These are phyloP conservation scores for Monilinia vaccinii-corymbosi DNA, from an alignment of 2,329 filamentous ascomycete genomes.

Conservation along the genomic window DNA sequence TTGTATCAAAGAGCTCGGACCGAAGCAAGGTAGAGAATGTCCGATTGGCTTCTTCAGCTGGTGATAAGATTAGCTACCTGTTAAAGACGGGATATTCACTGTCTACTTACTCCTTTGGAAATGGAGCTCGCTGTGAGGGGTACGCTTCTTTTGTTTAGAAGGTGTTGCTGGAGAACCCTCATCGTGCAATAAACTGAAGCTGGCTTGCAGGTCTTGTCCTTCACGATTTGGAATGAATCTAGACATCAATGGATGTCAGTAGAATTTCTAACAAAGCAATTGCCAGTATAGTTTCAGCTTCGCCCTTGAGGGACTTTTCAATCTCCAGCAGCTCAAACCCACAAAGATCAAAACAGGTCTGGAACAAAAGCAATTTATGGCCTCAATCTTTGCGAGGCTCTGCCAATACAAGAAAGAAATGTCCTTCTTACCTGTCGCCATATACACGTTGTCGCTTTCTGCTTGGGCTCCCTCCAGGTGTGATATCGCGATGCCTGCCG, in stretches of 20 bases:
- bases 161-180: slow-evolving; percentile 89
- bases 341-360: background rate
- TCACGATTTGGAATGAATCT: slow-evolving; percentile 94
- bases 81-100: background rate
- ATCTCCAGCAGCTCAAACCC: background rate
- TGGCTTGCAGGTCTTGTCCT: slow-evolving; percentile 86
- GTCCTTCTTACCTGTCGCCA: slow-evolving; percentile 39
- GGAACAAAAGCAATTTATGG: background rate
- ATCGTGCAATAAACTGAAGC: slow-evolving; percentile 84
- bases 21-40: slow-evolving; percentile 84
- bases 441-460: slow-evolving; percentile 61
- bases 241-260: slow-evolving; percentile 16
- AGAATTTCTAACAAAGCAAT: too few relatives aligned
- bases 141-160: slow-evolving; percentile 74
- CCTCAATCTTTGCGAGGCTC: background rate
- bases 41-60: slow-evolving; percentile 86
- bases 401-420: background rate
- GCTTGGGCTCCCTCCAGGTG: slow-evolving; percentile 56
- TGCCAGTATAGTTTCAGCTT: background rate
- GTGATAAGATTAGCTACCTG: background rate
- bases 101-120: slow-evolving; percentile 74
- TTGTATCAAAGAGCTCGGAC: slow-evolving; percentile 84
- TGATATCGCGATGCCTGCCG: slow-evolving; percentile 45
- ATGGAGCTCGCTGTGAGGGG: slow-evolving; percentile 81
- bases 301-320: background rate